phyloP scores from a whole-genome alignment of 495 filamentous ascomycete genomes.

The Trichoderma erinaceum region DNA sequence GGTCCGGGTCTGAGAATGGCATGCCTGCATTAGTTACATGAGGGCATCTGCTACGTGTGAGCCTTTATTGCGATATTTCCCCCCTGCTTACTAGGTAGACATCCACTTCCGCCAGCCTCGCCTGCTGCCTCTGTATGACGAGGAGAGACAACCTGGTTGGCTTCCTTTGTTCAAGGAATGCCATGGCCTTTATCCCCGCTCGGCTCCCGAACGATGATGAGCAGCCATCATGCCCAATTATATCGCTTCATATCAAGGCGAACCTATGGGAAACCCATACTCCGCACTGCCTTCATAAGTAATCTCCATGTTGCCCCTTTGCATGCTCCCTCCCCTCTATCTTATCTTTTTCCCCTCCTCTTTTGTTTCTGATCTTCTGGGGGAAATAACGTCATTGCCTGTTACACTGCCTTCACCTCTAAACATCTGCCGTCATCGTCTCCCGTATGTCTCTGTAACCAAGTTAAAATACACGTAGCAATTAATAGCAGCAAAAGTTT shows the following conservation, averaged over 20 bases:
- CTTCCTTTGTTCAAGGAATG: not conserved
- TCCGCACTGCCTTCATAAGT: not conserved
- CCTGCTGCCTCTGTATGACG: not conserved
- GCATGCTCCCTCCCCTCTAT: not conserved
- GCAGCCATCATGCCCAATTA: not conserved
- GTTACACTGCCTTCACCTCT: not conserved
- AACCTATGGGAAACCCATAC: not conserved
- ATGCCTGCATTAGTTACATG: slow-evolving; percentile 9
- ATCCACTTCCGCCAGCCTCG: not conserved
- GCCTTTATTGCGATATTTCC: not conserved
- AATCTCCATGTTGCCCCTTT: not conserved
- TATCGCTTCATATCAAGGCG: not conserved
- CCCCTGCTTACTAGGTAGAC: not conserved
- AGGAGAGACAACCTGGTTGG: not conserved
- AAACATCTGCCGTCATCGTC: not conserved
- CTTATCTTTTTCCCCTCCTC: not conserved
- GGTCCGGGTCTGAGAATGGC: not conserved
- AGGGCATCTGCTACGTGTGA: slow-evolving; percentile 4
- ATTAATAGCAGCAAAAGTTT: not conserved
- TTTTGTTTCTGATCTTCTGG: not conserved
- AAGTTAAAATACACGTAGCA: not conserved
- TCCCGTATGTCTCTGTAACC: not conserved
- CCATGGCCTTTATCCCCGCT: not conserved
- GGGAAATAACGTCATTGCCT: not conserved
- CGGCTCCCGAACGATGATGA: not conserved